A percentile compares a stretch with the other conserved stretches of the same genome.
These are phyloP conservation scores for Blastocystis sp. DNA, from an alignment of 352 stramenopile species.

Conservation along the genomic window DNA sequence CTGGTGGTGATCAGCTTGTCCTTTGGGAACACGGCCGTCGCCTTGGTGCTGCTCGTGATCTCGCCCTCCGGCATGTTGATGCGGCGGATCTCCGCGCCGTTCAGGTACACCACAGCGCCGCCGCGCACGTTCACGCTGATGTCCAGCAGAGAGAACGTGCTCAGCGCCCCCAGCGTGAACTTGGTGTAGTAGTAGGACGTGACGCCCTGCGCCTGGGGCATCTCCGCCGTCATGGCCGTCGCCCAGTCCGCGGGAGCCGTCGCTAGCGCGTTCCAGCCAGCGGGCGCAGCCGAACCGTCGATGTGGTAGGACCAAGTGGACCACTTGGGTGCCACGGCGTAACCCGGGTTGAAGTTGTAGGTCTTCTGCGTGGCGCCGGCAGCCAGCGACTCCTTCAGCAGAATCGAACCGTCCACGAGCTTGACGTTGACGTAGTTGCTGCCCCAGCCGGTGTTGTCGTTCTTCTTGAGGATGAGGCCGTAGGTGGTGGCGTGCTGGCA, in stretches of 20 bases:
- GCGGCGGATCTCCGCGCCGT: conserved; percentile 46
- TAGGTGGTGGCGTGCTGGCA: conserved; percentile 27
- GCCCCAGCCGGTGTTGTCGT: conserved; percentile 21
- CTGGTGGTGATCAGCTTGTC: neutral
- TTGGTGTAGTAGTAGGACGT: conserved; percentile 63
- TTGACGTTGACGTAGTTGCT: conserved; percentile 20
- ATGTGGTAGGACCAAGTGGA: conserved; percentile 22
- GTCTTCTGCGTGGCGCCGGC: conserved; percentile 18
- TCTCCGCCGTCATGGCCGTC: neutral
- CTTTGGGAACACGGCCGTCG: neutral
- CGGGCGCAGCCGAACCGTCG: conserved; percentile 2
- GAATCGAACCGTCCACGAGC: conserved; percentile 9
- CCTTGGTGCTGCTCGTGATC: neutral
- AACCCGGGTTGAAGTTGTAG: conserved; percentile 33
- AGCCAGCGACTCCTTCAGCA: conserved; percentile 54
- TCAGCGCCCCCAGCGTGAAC: neutral
- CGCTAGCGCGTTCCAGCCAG: conserved; percentile 12
- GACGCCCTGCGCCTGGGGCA: conserved; percentile 8
- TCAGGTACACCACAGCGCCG: conserved; percentile 59
- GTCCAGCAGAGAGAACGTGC: neutral
- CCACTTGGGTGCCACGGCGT: conserved; percentile 14
- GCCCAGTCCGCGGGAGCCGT: neutral
- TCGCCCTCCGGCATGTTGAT: conserved; percentile 20
- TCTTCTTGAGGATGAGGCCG: conserved; percentile 30
- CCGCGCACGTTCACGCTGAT: conserved; percentile 44